Evolutionary conservation across 1,284 basidiomycete genomes (phyloP).

Genomic region (Laetiporus sulphureus): DNA sequence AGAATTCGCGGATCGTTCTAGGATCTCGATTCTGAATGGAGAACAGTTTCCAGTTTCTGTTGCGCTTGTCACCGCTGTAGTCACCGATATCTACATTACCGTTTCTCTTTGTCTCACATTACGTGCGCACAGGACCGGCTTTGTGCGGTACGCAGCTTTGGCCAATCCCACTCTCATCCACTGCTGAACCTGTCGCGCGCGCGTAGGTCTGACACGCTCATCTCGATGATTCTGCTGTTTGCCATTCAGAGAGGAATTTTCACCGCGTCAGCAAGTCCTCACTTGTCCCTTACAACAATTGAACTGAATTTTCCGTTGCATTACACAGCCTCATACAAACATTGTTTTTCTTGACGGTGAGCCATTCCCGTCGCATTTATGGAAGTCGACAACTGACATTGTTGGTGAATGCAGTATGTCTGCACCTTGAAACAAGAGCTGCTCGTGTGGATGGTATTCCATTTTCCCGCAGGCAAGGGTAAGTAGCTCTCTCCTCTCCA

Average conservation of each 20-base stretch:
- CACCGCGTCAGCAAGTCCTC: background rate
- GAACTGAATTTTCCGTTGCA: background rate
- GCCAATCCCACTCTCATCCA: background rate
- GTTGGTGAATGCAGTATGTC: background rate
- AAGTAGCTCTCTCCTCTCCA: too few species aligned
- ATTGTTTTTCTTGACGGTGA: background rate
- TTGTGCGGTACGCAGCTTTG: background rate
- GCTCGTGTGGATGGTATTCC: background rate
- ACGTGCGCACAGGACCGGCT: background rate
- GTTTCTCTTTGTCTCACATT: background rate
- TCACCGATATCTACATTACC: background rate
- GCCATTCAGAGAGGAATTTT: background rate
- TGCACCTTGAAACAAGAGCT: background rate
- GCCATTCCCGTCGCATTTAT: too few species aligned
- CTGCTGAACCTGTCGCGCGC: too few species aligned
- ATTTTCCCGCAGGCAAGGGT: background rate
- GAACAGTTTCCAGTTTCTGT: background rate
- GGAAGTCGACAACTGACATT: too few species aligned
- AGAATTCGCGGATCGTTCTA: background rate
- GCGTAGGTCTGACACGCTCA: background rate
- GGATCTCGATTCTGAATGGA: background rate
- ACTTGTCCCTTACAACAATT: background rate
- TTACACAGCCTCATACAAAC: background rate
- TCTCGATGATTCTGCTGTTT: background rate
- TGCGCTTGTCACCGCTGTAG: background rate